A percentile compares a stretch with the other conserved stretches of the same genome.
Conservation (phyloP, 768 basidiomycete species). For the Boletus patriciae region DNA sequence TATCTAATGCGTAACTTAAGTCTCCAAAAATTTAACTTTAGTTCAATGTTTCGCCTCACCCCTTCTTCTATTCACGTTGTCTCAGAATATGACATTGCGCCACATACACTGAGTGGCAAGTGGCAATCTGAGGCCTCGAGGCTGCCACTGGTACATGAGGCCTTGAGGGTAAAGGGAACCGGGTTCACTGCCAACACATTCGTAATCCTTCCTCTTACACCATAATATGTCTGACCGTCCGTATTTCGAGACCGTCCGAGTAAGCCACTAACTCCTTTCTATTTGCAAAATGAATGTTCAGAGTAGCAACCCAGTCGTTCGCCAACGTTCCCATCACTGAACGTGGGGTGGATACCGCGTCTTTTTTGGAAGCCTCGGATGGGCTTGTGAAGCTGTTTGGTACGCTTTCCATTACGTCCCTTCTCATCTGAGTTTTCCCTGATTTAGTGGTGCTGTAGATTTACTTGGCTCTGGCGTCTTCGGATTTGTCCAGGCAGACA, state of each 20-base stretch:
- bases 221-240: slow-evolving; percentile 40
- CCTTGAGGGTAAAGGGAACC: slow-evolving; percentile 9
- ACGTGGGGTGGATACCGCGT: slow-evolving; percentile 72
- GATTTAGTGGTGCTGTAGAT: slow-evolving; percentile 41
- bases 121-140: slow-evolving; percentile 28
- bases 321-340: slow-evolving; percentile 77
- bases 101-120: slow-evolving; percentile 20
- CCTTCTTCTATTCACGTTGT: slow-evolving; percentile 22
- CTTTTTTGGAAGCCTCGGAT: slow-evolving; percentile 87
- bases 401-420: slow-evolving; percentile 36
- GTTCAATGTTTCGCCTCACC: slow-evolving; percentile 8
- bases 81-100: slow-evolving; percentile 22
- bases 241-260: slow-evolving; percentile 70
- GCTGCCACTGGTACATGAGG: slow-evolving; percentile 23
- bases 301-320: slow-evolving; percentile 61
- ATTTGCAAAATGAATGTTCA: background rate
- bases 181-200: slow-evolving; percentile 8
- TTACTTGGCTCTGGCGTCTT: slow-evolving; percentile 68
- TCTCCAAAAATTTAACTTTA: slow-evolving; percentile 12
- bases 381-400: slow-evolving; percentile 77
- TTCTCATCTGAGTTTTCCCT: slow-evolving; percentile 11
- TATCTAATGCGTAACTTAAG: slow-evolving; percentile 26
- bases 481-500: slow-evolving; percentile 70
- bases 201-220: slow-evolving; percentile 7
- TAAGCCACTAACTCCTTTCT: slow-evolving; percentile 28